Conservation (phyloP, 192 early-diverging fungal species). For the Coemansia sp. region DNA sequence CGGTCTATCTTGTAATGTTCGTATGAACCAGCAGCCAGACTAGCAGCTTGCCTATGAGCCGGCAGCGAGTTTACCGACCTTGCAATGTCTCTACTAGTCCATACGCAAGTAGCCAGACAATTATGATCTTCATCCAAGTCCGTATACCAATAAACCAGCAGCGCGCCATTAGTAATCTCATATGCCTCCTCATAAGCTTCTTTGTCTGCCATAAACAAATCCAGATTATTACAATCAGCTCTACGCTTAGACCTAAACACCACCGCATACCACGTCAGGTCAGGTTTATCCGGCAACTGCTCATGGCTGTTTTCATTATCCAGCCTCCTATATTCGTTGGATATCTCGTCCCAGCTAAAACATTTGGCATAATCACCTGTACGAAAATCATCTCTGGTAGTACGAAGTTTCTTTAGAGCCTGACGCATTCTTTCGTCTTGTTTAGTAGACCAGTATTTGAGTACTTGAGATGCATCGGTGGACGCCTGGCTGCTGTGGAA, state of each 20-base stretch:
- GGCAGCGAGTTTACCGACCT: constrained; percentile 43
- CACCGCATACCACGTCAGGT: constrained; percentile 38
- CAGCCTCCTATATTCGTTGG: constrained; percentile 10
- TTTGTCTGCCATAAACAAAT: constrained; percentile 41
- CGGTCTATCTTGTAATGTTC: constrained; percentile 43
- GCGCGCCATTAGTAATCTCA: constrained; percentile 24
- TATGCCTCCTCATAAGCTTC: constrained; percentile 46
- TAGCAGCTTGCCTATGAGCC: constrained; percentile 24
- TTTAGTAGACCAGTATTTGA: constrained; percentile 21
- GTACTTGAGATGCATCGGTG: background rate
- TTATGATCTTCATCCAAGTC: constrained; percentile 39
- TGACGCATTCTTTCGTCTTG: constrained; percentile 45
- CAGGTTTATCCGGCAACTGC: background rate
- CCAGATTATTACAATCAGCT: constrained; percentile 35
- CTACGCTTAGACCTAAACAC: constrained; percentile 45
- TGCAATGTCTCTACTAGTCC: constrained; percentile 38
- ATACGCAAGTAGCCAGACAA: constrained; percentile 48
- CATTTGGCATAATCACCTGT: constrained; percentile 31
- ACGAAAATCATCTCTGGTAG: constrained; percentile 26
- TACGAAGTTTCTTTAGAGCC: constrained; percentile 23
- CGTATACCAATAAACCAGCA: constrained; percentile 48
- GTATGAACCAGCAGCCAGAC: constrained; percentile 39
- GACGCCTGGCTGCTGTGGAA: constrained; percentile 1
- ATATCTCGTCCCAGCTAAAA: constrained; percentile 44
- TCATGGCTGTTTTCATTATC: background rate